phyloP scores from a whole-genome alignment of 2,329 filamentous ascomycete genomes.

The Hysterium pulicare region DNA sequence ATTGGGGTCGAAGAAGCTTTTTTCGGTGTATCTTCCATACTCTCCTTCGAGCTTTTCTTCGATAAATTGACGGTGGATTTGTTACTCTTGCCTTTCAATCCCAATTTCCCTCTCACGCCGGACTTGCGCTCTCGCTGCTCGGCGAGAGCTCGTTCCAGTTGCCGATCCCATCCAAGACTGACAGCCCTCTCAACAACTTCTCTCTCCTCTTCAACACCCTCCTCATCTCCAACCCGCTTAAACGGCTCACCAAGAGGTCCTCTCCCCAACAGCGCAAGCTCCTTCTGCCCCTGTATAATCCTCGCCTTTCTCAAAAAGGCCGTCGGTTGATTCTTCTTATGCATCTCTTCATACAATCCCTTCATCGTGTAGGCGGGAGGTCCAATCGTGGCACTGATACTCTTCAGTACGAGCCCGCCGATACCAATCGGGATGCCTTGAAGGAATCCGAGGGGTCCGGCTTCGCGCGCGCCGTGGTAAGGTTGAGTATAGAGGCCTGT shows the following conservation, averaged over 20 bases:
- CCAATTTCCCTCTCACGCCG: background rate
- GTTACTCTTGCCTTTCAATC: too few species aligned
- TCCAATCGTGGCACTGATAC: slow-evolving; percentile 59
- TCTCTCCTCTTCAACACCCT: slow-evolving; percentile 9
- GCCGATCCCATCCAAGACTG: background rate
- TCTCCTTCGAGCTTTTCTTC: background rate
- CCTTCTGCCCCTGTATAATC: slow-evolving; percentile 53
- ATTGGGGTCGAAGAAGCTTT: too few species aligned
- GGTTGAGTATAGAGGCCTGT: slow-evolving; percentile 62
- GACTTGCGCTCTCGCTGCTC: background rate
- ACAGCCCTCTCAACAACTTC: background rate
- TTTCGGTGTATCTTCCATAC: background rate
- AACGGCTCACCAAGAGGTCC: background rate
- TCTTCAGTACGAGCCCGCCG: slow-evolving; percentile 62
- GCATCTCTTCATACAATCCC: slow-evolving; percentile 59
- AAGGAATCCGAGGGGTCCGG: slow-evolving; percentile 53
- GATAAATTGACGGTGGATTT: too few species aligned
- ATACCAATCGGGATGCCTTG: slow-evolving; percentile 59
- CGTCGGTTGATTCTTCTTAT: slow-evolving; percentile 53
- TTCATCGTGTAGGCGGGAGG: slow-evolving; percentile 63
- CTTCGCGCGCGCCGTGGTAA: slow-evolving; percentile 54
- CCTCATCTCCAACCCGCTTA: slow-evolving; percentile 5
- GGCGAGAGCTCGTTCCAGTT: background rate
- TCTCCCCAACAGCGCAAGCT: slow-evolving; percentile 20
- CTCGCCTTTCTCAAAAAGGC: slow-evolving; percentile 55